Evolutionary conservation across 345 rosid species (phyloP).

Genomic region (Euphorbia peplus): DNA sequence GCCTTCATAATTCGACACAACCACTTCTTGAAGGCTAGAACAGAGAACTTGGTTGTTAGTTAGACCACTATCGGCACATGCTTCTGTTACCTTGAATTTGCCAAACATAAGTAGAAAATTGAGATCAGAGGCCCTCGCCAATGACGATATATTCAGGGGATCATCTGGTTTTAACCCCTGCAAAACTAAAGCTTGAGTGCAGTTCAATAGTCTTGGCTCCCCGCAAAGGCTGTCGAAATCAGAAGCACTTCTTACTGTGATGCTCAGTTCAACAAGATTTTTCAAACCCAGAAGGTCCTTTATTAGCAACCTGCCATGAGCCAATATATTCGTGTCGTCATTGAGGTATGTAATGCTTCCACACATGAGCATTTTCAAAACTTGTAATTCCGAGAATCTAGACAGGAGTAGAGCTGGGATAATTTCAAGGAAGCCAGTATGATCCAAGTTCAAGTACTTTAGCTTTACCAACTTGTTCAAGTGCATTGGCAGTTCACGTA

Average conservation of each 20-base stretch:
- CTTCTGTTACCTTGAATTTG: background rate
- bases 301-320: background rate
- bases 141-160: background rate
- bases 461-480: background rate
- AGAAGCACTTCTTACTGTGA: background rate
- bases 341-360: too few relatives aligned
- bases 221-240: constrained; percentile 1
- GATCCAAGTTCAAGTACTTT: constrained; percentile 12
- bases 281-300: constrained; percentile 16
- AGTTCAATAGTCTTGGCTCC: background rate
- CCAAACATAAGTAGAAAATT: background rate
- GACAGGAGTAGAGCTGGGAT: background rate
- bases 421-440: background rate
- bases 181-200: background rate
- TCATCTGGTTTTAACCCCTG: too few relatives aligned
- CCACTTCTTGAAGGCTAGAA: too few relatives aligned
- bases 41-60: too few relatives aligned
- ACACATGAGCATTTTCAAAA: constrained; percentile 2
- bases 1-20: too few relatives aligned
- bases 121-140: background rate
- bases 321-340: too few relatives aligned
- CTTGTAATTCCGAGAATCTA: constrained; percentile 4
- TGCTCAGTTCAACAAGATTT: too few relatives aligned
- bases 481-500: background rate
- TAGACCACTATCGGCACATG: too few relatives aligned